These are phyloP conservation scores for Mycotypha africana DNA, from an alignment of 371 early-diverging fungal species.

Conservation along the genomic window DNA sequence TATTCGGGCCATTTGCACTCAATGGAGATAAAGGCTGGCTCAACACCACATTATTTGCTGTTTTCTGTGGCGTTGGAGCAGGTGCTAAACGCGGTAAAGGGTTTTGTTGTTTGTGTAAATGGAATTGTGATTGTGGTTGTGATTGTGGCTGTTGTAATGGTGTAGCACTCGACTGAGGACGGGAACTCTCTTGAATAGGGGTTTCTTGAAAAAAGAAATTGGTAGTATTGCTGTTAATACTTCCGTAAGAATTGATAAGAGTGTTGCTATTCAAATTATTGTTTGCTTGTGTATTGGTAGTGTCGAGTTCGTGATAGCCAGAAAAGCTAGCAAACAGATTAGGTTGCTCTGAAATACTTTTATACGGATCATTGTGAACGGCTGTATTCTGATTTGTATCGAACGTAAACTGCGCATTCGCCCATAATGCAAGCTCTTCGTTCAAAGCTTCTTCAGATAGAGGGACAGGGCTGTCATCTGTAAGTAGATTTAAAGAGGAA, in stretches of 20 bases:
- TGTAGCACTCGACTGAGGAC: no score
- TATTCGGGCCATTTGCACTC: neutral
- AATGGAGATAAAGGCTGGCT: neutral
- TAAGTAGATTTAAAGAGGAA: conserved; percentile 34
- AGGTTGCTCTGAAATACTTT: conserved; percentile 3
- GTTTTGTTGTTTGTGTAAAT: conserved; percentile 1
- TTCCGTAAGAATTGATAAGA: neutral
- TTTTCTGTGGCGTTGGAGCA: conserved; percentile 14
- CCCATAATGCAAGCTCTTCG: conserved; percentile 55
- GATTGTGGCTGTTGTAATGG: neutral
- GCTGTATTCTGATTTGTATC: conserved; percentile 50
- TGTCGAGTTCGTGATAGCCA: neutral
- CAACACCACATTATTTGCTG: neutral
- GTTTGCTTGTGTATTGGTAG: neutral
- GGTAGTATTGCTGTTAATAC: neutral
- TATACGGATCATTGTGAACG: conserved; percentile 19
- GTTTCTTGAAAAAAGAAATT: neutral
- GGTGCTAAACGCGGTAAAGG: conserved; percentile 34
- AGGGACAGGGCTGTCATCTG: conserved; percentile 29
- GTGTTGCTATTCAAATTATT: neutral
- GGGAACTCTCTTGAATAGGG: neutral
- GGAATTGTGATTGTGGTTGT: conserved; percentile 4
- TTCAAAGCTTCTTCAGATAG: conserved; percentile 32
- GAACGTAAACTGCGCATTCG: conserved; percentile 68
- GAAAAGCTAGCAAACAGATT: conserved; percentile 9